These are phyloP conservation scores for Capsella bursapastoris DNA, from an alignment of 345 rosid genomes.

Conservation along the genomic window DNA sequence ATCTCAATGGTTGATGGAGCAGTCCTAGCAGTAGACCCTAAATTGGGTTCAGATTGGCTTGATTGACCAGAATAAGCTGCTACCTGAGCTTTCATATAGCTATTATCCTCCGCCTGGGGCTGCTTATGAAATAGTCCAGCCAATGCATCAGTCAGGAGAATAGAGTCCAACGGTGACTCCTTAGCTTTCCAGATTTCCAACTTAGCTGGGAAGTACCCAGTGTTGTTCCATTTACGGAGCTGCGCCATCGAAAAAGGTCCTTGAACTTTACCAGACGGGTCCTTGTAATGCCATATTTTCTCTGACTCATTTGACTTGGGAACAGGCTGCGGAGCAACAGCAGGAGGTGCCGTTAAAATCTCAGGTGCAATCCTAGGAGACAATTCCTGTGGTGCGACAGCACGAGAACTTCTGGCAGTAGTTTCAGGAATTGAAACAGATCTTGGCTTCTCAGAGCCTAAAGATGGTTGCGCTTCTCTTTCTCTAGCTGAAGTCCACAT, in stretches of 20 bases:
- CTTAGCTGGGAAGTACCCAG: constrained; percentile 89
- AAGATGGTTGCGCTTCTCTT: constrained; percentile 56
- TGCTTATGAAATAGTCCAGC: constrained; percentile 69
- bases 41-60: constrained; percentile 47
- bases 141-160: constrained; percentile 78
- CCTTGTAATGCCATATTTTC: constrained; percentile 91
- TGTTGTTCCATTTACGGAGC: constrained; percentile 92
- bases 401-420: constrained; percentile 47
- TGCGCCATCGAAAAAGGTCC: constrained; percentile 96
- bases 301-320: constrained; percentile 72
- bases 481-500: constrained; percentile 65
- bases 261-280: constrained; percentile 94
- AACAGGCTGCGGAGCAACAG: constrained; percentile 48
- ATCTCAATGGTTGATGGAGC: constrained; percentile 58
- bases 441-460: constrained; percentile 66
- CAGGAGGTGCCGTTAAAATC: constrained; percentile 49
- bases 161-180: constrained; percentile 70
- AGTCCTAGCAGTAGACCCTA: constrained; percentile 42
- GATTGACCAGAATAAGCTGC: constrained; percentile 46
- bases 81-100: constrained; percentile 49
- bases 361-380: constrained; percentile 55
- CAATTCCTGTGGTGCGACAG: constrained; percentile 50
- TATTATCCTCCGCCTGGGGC: constrained; percentile 46
- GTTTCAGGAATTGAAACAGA: constrained; percentile 52
- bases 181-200: constrained; percentile 79